Percentiles rank a stretch among this genome's conserved stretches.
Conservation (phyloP, 164 flowering plant genomes). For the Hamamelis virginiana region DNA sequence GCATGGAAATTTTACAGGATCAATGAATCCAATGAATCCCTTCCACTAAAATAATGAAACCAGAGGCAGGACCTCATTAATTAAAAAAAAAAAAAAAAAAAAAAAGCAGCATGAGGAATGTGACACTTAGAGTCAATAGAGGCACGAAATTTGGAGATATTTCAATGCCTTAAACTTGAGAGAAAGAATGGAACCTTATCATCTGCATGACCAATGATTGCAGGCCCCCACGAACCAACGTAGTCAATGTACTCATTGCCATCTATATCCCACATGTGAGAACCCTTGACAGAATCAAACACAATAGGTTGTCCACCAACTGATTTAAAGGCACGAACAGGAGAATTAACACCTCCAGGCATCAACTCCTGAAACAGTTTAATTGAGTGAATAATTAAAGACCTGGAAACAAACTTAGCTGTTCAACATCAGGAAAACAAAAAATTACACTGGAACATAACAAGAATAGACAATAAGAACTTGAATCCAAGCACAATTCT, state of each 20-base stretch:
- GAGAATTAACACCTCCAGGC: constrained; percentile 99
- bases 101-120: too few relatives aligned
- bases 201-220: constrained; percentile 98
- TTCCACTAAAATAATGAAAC: too few relatives aligned
- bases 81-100: too few relatives aligned
- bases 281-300: constrained; percentile 90
- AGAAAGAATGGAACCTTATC: constrained; percentile 65
- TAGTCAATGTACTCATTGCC: constrained; percentile 95
- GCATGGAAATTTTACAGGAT: too few relatives aligned
- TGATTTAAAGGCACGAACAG: constrained; percentile 96
- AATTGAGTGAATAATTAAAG: not conserved
- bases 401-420: not conserved
- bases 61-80: too few relatives aligned
- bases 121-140: too few relatives aligned
- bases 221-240: constrained; percentile 99
- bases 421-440: not conserved
- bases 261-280: constrained; percentile 90
- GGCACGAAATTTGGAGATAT: not conserved
- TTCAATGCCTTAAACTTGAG: not conserved
- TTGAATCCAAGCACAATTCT: not conserved
- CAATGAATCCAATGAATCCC: too few relatives aligned
- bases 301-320: constrained; percentile 97
- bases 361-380: constrained; percentile 62
- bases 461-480: not conserved
- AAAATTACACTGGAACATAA: not conserved